Base-by-base conservation (phyloP, 345 rosid genomes). In the Barbarea vulgaris region DNA sequence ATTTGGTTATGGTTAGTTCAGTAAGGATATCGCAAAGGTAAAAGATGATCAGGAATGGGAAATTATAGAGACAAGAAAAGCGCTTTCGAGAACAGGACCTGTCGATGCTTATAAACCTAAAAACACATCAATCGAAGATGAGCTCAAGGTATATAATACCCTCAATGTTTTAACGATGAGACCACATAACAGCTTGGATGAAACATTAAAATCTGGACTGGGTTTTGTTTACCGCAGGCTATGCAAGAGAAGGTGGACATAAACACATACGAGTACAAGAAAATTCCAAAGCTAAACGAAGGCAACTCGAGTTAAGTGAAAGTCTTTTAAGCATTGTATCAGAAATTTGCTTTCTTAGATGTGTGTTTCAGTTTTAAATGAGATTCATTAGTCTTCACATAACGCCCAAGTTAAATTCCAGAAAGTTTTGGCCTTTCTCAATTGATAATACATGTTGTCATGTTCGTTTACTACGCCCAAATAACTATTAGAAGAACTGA, bases 41-140 rank as follows among this genome's bases (percentile, higher is more conserved):
- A 87, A 87, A 81, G 96, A 92, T 31, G 97, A 90, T 25, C 85
- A 87, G 56, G 97, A 90, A 84, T 95, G 97, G 97, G 93, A 95
- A 69, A 87, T 95, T 18, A 85, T 85, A 15, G 93, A 95, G 87
- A 83, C 89, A 17, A 84, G 86, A 77, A 89, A 85, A 52, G 96
- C 93, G 6, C 77, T 95, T 64, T 90, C 96, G 14, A 89, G 88
- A 81, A 86, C 91, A 13, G 97, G 99, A 65, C 93, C 96, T 13
- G 25, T 84, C 0, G 85, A 83, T 68, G 87, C 91, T 59, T 92
- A 92, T 79, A 87, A 87, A 65, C 97, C 97, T 0, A 92, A 87
- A 78, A 86, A 85, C 55, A 85, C 86, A 57, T 85, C 93, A 58
- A 27, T 95, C 63, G 93, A 92, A 74, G 96, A 90, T 30, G 99